phyloP scores from a whole-genome alignment of 192 early-diverging fungal genomes.

The Funneliformis geosporum region DNA sequence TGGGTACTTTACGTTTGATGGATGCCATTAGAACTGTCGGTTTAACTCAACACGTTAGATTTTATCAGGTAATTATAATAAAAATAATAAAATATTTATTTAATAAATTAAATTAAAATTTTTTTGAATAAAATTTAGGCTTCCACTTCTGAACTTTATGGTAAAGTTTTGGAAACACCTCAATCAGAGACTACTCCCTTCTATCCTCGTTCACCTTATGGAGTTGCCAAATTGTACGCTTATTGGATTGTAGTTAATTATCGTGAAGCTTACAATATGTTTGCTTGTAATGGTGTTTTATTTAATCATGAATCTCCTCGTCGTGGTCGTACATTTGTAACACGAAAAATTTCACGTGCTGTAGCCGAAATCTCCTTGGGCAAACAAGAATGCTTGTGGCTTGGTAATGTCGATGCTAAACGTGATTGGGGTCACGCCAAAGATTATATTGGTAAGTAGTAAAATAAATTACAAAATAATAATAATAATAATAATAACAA shows the following conservation, averaged over 20 bases:
- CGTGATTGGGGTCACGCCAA: slow-evolving; percentile 83
- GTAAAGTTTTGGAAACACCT: slow-evolving; percentile 74
- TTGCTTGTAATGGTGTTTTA: slow-evolving; percentile 76
- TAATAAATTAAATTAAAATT: neutral
- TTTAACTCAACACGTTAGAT: slow-evolving; percentile 59
- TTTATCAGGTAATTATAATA: slow-evolving; percentile 51
- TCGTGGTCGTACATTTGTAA: slow-evolving; percentile 75
- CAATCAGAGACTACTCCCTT: slow-evolving; percentile 82
- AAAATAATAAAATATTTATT: neutral
- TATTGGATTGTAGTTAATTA: slow-evolving; percentile 84
- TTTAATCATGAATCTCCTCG: slow-evolving; percentile 81
- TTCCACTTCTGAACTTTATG: slow-evolving; percentile 75
- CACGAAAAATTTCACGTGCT: slow-evolving; percentile 75
- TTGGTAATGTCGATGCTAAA: slow-evolving; percentile 78
- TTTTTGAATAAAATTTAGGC: slow-evolving; percentile 45
- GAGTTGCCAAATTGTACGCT: slow-evolving; percentile 79
- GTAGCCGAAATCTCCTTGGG: slow-evolving; percentile 73
- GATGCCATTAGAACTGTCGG: slow-evolving; percentile 80
- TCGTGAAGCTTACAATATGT: slow-evolving; percentile 79
- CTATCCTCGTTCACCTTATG: slow-evolving; percentile 81
- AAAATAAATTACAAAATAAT: neutral
- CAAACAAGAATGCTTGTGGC: slow-evolving; percentile 66
- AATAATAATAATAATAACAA: neutral
- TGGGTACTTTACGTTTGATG: slow-evolving; percentile 75
- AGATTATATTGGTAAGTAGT: slow-evolving; percentile 58